Percentiles rank a stretch among this genome's conserved stretches.
These are phyloP conservation scores for Escallonia herrerae DNA, from an alignment of 129 eudicot species.

Conservation along the genomic window DNA sequence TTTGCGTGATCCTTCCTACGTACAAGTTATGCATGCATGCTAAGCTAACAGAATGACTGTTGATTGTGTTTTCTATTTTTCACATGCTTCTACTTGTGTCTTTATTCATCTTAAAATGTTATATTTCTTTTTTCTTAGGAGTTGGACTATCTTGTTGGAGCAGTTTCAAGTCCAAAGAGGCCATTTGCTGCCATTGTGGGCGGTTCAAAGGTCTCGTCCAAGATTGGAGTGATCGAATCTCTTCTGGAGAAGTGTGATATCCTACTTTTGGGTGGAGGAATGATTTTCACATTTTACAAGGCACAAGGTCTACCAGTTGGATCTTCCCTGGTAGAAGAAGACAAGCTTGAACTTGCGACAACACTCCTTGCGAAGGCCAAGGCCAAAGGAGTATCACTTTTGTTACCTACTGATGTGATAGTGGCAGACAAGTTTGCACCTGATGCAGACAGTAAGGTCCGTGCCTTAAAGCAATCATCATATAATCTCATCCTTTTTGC, in stretches of 20 bases:
- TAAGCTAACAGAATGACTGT: too few species aligned
- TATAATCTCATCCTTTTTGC: neutral
- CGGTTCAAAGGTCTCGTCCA: conserved; percentile 75
- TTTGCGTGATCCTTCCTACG: too few species aligned
- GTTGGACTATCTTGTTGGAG: conserved; percentile 75
- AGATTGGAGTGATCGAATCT: conserved; percentile 76
- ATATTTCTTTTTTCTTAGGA: conserved; percentile 32
- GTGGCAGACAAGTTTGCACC: conserved; percentile 66
- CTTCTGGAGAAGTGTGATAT: conserved; percentile 65
- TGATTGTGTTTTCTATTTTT: too few species aligned
- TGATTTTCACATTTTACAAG: conserved; percentile 67
- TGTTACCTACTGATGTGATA: conserved; percentile 53
- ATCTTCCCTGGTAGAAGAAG: conserved; percentile 51
- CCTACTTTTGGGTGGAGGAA: conserved; percentile 58
- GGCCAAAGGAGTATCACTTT: conserved; percentile 52
- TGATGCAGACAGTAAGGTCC: conserved; percentile 64
- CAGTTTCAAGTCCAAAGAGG: conserved; percentile 62
- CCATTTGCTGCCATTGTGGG: conserved; percentile 91
- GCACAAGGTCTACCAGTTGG: conserved; percentile 66
- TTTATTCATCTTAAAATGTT: too few species aligned
- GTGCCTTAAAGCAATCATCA: neutral
- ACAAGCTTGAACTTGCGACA: conserved; percentile 60
- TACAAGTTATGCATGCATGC: too few species aligned
- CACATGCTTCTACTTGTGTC: too few species aligned
- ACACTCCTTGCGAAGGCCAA: conserved; percentile 53